Base-by-base conservation (phyloP, 2,329 filamentous ascomycete species). In the Chaetomium sp. region DNA sequence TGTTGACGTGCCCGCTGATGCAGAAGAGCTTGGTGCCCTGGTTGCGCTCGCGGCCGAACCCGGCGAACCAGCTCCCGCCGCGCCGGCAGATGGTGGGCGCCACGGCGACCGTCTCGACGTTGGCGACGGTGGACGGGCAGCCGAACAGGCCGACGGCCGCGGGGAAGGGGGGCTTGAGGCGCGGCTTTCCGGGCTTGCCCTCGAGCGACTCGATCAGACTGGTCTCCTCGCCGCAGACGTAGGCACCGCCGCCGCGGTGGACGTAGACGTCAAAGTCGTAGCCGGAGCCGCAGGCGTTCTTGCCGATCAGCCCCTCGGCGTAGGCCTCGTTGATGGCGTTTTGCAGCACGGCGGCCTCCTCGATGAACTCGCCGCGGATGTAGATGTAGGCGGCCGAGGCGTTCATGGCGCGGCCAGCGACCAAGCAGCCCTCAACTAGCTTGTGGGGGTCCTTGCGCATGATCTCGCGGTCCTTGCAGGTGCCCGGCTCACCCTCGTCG, bases 391-490 rank as follows among this genome's bases (percentile, higher is more conserved):
- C 95, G 65, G 95, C 95, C 56, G 92, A 95, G 75, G 93, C 95
- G 82, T 99, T 99, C 95, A 99, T 99, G 76, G 95, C 93, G 76
- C 95, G 90, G 60, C 95, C 95, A 71, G 95, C 93, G 57, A 99
- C 90, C 69, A 99, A 84, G 80, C 95, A 99, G 77, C 95, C 95
- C 82, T 99, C 95, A 75, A 99, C 84, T 70, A 99, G 90, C 86
- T 99, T 99, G 85, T 99, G 95, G 68, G 95, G 95, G 78, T 99
- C 95, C 83, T 99, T 99, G 81, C 95, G 93, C 95, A 99, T 99
- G 72, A 99, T 99, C 80, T 99, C 95, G 76, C 95, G 90, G 80
- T 99, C 95, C 83, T 99, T 99, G 89, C 95, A 99, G 61, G 95
- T 99, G 78, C 95, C 95, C 33, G 95, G 95, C 81, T 99, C 95